Conservation (phyloP, 257 asterid genomes). For the Fraxinus anomala region DNA sequence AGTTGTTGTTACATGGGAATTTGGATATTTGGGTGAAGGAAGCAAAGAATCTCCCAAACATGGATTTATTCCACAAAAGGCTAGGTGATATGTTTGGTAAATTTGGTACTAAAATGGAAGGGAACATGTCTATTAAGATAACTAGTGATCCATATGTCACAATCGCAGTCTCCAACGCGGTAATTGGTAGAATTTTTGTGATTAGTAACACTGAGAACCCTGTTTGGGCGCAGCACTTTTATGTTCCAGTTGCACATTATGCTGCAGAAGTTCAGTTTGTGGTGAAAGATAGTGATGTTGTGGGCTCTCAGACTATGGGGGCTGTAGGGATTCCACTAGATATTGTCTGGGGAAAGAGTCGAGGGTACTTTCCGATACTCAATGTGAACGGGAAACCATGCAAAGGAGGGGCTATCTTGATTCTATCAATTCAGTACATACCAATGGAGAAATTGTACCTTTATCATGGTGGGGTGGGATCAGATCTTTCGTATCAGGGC, state of each 20-base stretch:
- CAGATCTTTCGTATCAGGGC: conserved; percentile 49
- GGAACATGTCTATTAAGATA: conserved; percentile 35
- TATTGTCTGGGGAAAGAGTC: conserved; percentile 47
- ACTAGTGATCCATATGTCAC: conserved; percentile 89
- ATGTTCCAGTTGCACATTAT: conserved; percentile 80
- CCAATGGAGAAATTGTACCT: conserved; percentile 51
- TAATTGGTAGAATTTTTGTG: conserved; percentile 72
- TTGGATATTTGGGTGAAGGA: conserved; percentile 76
- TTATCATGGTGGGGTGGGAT: conserved; percentile 59
- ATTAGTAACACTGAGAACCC: conserved; percentile 70
- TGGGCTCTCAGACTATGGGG: conserved; percentile 84
- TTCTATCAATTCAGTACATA: conserved; percentile 54
- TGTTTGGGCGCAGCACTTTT: conserved; percentile 77
- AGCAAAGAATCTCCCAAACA: conserved; percentile 73
- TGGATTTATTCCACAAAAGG: conserved; percentile 74
- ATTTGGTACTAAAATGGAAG: conserved; percentile 46
- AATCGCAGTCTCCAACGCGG: conserved; percentile 63
- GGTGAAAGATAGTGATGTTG: conserved; percentile 77
- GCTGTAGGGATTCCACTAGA: conserved; percentile 80
- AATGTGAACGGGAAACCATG: conserved; percentile 47
- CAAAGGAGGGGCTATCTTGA: conserved; percentile 49
- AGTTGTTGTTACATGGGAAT: conserved; percentile 71
- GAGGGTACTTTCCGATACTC: conserved; percentile 59
- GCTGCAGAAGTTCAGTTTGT: conserved; percentile 77
- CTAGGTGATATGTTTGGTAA: conserved; percentile 57